Conservation (phyloP, 2,329 filamentous ascomycete genomes). For the Aspergillus tamarii region DNA sequence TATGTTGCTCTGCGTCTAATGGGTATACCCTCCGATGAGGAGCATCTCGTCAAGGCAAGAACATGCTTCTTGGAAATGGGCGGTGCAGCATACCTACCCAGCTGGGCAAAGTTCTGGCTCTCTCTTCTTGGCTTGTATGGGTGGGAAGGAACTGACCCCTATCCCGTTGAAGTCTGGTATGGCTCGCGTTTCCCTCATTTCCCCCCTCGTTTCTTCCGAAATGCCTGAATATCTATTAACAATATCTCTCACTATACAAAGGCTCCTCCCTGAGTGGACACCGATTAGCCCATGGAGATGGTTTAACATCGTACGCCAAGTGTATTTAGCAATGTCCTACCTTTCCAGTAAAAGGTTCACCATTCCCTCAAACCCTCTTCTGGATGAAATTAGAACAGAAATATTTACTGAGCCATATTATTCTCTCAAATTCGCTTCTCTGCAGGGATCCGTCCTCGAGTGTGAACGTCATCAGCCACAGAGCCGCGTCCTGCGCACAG, state of each 20-base stretch:
- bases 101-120: slow-evolving; percentile 8
- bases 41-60: background rate
- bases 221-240: background rate
- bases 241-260: background rate
- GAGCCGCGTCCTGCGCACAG: background rate
- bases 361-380: background rate
- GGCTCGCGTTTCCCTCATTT: background rate
- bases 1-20: slow-evolving; percentile 4
- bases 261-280: slow-evolving; percentile 4
- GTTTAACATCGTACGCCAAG: background rate
- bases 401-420: background rate
- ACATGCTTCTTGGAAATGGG: background rate
- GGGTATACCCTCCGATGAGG: background rate
- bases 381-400: background rate
- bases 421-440: background rate
- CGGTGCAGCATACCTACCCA: background rate
- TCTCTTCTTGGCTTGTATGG: slow-evolving; percentile 5
- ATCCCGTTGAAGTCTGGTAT: slow-evolving; percentile 4
- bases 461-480: background rate
- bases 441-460: background rate
- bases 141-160: slow-evolving; percentile 5
- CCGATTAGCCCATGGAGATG: slow-evolving; percentile 5
- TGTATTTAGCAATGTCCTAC: background rate
- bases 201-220: background rate
- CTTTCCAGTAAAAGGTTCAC: slow-evolving; percentile 1